Conservation (phyloP, 2,329 filamentous ascomycete genomes). For the Pseudogymnoascus sp. region DNA sequence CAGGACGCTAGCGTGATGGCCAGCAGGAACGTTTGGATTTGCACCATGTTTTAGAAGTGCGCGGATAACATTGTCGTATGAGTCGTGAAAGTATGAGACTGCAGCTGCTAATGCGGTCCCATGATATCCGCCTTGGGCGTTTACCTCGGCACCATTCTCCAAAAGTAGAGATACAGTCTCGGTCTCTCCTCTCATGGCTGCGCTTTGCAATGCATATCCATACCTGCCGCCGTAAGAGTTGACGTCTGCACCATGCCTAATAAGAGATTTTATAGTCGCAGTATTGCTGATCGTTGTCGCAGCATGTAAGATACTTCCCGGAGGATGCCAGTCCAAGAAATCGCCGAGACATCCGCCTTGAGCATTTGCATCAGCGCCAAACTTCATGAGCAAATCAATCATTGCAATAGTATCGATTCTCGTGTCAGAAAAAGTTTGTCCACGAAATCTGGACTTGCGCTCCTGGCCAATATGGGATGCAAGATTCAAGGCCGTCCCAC, state of each 20-base stretch:
- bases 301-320: constrained; percentile 9
- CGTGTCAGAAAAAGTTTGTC: neutral
- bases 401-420: neutral
- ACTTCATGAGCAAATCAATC: neutral
- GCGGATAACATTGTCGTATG: too few species aligned
- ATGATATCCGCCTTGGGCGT: neutral
- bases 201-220: constrained; percentile 22
- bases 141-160: neutral
- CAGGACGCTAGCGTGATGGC: too few species aligned
- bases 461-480: constrained; percentile 17
- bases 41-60: neutral
- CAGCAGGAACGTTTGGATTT: neutral
- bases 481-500: constrained; percentile 21
- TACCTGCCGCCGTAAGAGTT: constrained; percentile 18
- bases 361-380: neutral
- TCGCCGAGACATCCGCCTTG: neutral
- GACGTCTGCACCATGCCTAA: constrained; percentile 18
- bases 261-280: constrained; percentile 20
- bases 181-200: constrained; percentile 15
- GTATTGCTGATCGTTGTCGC: constrained; percentile 21
- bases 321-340: too few species aligned
- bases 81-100: neutral
- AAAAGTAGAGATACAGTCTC: neutral
- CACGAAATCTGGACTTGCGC: neutral
- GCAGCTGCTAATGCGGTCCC: neutral